Percentiles rank a stretch among this genome's conserved stretches.
phyloP scores from a whole-genome alignment of 352 stramenopile genomes.

The Phytophthora meadii region DNA sequence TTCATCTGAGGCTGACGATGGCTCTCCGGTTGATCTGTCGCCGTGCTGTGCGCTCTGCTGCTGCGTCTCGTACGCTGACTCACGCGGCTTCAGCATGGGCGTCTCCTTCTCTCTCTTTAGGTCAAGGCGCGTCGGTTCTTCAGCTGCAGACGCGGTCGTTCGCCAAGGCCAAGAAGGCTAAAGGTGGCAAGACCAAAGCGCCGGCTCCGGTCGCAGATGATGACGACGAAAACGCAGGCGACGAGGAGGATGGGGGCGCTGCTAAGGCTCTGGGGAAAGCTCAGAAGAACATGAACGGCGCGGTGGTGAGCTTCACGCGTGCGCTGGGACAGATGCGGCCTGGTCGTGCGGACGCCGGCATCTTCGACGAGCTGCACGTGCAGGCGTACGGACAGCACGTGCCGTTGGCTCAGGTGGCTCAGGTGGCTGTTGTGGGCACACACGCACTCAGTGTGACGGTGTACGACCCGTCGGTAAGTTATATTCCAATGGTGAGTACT shows the following conservation, averaged over 20 bases:
- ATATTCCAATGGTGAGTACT: not conserved
- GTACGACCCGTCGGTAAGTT: conserved; percentile 81
- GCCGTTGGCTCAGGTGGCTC: conserved; percentile 75
- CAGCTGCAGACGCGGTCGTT: conserved; percentile 54
- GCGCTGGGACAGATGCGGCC: conserved; percentile 80
- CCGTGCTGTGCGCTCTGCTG: conserved; percentile 31
- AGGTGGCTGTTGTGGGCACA: conserved; percentile 70
- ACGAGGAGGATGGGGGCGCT: conserved; percentile 40
- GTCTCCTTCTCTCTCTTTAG: conserved; percentile 11
- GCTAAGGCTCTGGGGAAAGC: conserved; percentile 58
- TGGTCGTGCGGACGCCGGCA: conserved; percentile 77
- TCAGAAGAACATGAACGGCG: conserved; percentile 85
- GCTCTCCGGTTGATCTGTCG: conserved; percentile 35
- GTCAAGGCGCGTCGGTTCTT: conserved; percentile 4
- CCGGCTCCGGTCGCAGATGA: conserved; percentile 12
- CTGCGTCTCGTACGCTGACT: conserved; percentile 15
- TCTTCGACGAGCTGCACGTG: conserved; percentile 85
- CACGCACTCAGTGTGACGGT: conserved; percentile 76
- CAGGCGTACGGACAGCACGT: conserved; percentile 85
- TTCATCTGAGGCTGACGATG: conserved; percentile 30
- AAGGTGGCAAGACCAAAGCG: conserved; percentile 46
- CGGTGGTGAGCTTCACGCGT: conserved; percentile 80
- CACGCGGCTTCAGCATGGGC: conserved; percentile 9
- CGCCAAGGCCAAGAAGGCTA: conserved; percentile 76
- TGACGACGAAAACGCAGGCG: conserved; percentile 17